A percentile compares a stretch with the other conserved stretches of the same genome.
Conservation (phyloP, 352 stramenopile genomes). For the Phytophthora pistaciae region DNA sequence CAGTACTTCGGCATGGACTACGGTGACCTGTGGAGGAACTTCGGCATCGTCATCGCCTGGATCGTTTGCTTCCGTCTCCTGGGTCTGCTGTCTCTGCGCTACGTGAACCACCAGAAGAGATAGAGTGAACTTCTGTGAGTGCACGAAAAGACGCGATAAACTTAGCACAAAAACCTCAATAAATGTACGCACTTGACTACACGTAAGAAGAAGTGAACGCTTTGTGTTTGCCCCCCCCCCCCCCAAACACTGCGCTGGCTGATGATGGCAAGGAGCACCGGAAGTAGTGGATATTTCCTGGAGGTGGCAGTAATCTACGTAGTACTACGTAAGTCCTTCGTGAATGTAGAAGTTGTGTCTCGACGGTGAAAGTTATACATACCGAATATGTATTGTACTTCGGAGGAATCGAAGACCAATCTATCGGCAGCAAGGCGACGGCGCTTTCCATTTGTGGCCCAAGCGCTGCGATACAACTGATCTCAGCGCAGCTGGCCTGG, state of each 20-base stretch:
- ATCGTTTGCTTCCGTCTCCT: conserved; percentile 44
- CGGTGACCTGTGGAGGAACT: conserved; percentile 24
- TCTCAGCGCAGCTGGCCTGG: background rate
- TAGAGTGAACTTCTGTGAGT: conserved; percentile 24
- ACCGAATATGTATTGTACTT: no score
- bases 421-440: background rate
- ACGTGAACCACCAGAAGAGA: conserved; percentile 52
- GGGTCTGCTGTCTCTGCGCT: conserved; percentile 43
- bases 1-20: conserved; percentile 39
- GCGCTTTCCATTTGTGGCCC: background rate
- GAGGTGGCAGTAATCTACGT: background rate
- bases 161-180: background rate
- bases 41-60: conserved; percentile 33
- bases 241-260: background rate
- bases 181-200: background rate
- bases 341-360: background rate
- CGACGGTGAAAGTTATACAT: no score
- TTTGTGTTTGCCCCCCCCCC: background rate
- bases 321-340: background rate
- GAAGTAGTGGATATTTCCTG: background rate
- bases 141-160: background rate
- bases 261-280: background rate
- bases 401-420: background rate
- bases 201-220: background rate
- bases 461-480: background rate